Base-by-base conservation (phyloP, 306 rosid species). In the Ochetophila trinervis region DNA sequence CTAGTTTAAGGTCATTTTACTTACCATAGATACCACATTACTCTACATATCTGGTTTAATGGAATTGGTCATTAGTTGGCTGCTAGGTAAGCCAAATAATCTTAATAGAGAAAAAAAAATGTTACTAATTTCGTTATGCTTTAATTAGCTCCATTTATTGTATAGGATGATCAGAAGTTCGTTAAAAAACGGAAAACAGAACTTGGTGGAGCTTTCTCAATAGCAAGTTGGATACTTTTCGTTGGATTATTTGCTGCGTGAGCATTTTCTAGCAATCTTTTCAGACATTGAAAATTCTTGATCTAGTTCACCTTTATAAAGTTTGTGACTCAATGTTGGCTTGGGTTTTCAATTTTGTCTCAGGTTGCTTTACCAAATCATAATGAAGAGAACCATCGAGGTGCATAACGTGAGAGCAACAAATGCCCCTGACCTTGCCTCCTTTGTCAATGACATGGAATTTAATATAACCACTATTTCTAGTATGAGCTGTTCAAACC, bases 131-230 rank as follows among this genome's bases (percentile, higher is more conserved):
- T 27, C 4, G 32, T 1, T 27, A 35, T 60, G 66, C 67, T 76
- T 81, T 57, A 75, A 68, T 37, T 45, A 35, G 69, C 63, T 68
- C 36, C 10, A 12, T 79, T 77, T 40, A 17, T 13, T 67, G 35
- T 80, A 77, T 63, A 94, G 99, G 96, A 86, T 61, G 99, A 94
- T 68, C 94, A 81, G 75, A 90, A 77, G 79, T 83, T 81, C 32
- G 99, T 94, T 60, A 83, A 57, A 67, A 94, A 94, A 75, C 89
- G 96, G 67, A 94, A 94, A 81, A 94, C 99, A n/a, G 99, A 94
- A 86, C 97, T 94, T 60, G 99, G 97, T 47, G 99, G 99, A 83
- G 62, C 87, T 48, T 94, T 94, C 78, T 94, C 99, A 65, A 85
- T 90, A 59, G 99, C 97, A 72, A 94, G 97, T 79, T 94, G 95